These are phyloP conservation scores for Metschnikowia rubicola DNA, from an alignment of 805 yeast genomes.

Conservation along the genomic window DNA sequence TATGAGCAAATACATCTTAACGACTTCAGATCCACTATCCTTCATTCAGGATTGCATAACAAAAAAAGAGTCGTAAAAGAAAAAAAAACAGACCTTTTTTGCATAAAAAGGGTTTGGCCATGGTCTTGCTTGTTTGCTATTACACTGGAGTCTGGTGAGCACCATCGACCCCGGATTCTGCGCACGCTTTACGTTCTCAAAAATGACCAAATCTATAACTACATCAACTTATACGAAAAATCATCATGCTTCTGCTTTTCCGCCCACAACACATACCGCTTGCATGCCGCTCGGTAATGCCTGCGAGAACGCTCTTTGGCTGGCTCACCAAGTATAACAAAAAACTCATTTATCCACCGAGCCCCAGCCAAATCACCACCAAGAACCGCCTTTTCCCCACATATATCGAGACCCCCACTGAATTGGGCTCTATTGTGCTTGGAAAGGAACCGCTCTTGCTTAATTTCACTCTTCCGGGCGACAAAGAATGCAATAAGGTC, in stretches of 20 bases:
- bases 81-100: too few species aligned
- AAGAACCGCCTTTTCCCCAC: conserved; percentile 37
- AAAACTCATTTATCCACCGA: conserved; percentile 39
- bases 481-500: conserved; percentile 55
- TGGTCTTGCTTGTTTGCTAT: too few species aligned
- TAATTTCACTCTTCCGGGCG: conserved; percentile 71
- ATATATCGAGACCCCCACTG: conserved; percentile 52
- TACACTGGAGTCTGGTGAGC: too few species aligned
- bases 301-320: conserved; percentile 14
- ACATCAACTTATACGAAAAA: not conserved
- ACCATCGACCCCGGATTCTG: not conserved
- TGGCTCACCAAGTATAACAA: conserved; percentile 19
- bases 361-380: conserved; percentile 34
- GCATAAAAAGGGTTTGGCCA: too few species aligned
- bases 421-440: conserved; percentile 52
- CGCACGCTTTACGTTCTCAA: not conserved
- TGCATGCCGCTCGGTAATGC: conserved; percentile 9
- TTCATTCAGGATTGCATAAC: too few species aligned
- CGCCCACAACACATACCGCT: conserved; percentile 8
- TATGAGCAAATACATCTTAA: too few species aligned
- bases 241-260: conserved; percentile 8
- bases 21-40: too few species aligned
- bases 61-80: too few species aligned
- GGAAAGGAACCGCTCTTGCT: conserved; percentile 60
- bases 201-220: too few species aligned